These are phyloP conservation scores for Candida takata DNA, from an alignment of 805 yeast genomes.

Conservation along the genomic window DNA sequence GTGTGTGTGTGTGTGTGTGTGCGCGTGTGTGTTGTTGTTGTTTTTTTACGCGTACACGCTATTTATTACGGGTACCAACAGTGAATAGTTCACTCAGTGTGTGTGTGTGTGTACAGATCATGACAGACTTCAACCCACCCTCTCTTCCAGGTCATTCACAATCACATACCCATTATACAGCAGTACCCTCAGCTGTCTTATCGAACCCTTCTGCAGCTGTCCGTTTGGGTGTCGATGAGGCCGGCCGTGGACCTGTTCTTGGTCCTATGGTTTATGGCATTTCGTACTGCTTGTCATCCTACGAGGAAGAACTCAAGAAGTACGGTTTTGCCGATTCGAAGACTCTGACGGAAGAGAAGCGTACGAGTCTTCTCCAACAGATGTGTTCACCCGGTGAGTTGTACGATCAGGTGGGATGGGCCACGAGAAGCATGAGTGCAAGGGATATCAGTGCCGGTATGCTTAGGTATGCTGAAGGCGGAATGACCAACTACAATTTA, in stretches of 20 bases:
- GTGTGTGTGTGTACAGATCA: no score
- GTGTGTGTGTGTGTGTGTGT: no score
- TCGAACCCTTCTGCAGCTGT: slow-evolving; percentile 33
- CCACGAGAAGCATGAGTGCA: slow-evolving; percentile 78
- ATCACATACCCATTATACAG: slow-evolving; percentile 44
- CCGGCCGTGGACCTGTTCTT: slow-evolving; percentile 96
- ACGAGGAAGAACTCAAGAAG: slow-evolving; percentile 37
- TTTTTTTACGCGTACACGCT: no score
- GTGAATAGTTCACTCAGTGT: no score
- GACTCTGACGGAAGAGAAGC: slow-evolving; percentile 63
- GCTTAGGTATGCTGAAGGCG: slow-evolving; percentile 40
- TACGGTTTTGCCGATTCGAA: slow-evolving; percentile 94
- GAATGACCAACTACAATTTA: slow-evolving; percentile 48
- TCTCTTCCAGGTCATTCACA: slow-evolving; percentile 36
- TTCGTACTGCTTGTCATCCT: slow-evolving; percentile 61
- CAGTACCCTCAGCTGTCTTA: slow-evolving; percentile 36
- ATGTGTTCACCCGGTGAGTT: slow-evolving; percentile 47
- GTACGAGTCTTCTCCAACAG: slow-evolving; percentile 53
- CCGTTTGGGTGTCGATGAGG: slow-evolving; percentile 89
- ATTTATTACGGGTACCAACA: no score
- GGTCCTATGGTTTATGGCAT: slow-evolving; percentile 98
- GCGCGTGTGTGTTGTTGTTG: no score
- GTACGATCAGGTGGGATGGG: slow-evolving; percentile 70
- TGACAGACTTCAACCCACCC: slow-evolving; percentile 26
- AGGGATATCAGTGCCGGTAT: slow-evolving; percentile 83